Evolutionary conservation across 192 early-diverging fungal species (phyloP), one percentile per base, ranked within the genome.

Genomic region (Cladochytrium replicatum): DNA sequence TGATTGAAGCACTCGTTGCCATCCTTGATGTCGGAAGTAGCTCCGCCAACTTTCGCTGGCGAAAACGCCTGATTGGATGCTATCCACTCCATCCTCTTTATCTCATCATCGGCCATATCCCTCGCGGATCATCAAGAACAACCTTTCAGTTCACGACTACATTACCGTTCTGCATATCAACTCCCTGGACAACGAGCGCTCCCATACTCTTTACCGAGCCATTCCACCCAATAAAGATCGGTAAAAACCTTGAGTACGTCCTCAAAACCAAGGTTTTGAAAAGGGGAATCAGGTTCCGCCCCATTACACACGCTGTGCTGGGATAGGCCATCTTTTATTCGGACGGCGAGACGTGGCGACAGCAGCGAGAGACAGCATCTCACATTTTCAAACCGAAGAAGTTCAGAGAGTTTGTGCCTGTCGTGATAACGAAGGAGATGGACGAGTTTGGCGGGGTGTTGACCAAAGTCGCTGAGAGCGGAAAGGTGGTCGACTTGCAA

Each of bases 261-360:
- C 53, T 67, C 28, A 62, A 54, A 23, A 64, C 68, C 2, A 29
- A 63, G n/a, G n/a, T n/a, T n/a, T n/a, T 15, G 15, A 19, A 44
- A 34, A 56, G 48, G 32, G 54, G 54, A 23, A 21, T 6, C 26
- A 7, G 26, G 24, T 67, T 48, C 45, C 25, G 19, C 17, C 17
- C 7, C 2, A 15, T 28, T 25, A 63, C 70, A 32, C 58, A 68
- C 21, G 68, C 72, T 37, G 52, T 83, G 21, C 58, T 85, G 23
- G 83, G 83, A 3, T 49, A 74, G 34, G 83, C 81, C 24, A 85
- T 85, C 52, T 85, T 86, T 50, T 79, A 77, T 59, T 61, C 71
- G 1, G 83, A 86, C 46, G 84, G 84, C 19, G 74, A 79, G 1
- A 47, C 52, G 4, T 86, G 84, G 82, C 64, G 64, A 24, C 54